Conservation (phyloP, 768 basidiomycete genomes). For the Lentinula lateritia region DNA sequence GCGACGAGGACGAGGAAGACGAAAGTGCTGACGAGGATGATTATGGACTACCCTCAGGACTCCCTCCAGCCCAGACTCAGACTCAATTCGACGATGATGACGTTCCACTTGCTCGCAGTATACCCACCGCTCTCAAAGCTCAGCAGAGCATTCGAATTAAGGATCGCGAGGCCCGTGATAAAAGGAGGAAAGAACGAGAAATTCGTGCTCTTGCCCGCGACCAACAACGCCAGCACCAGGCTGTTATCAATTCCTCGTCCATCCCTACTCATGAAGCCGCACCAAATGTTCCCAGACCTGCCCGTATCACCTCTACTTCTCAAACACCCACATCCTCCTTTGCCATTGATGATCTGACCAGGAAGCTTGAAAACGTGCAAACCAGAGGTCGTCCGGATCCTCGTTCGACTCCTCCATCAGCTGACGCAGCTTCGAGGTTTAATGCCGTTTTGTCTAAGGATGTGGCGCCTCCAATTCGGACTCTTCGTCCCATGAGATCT, state of each 20-base stretch:
- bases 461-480: background rate
- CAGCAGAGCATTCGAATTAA: slow-evolving; percentile 76
- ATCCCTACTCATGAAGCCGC: slow-evolving; percentile 33
- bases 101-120: slow-evolving; percentile 75
- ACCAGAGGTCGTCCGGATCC: slow-evolving; percentile 13
- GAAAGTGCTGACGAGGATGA: slow-evolving; percentile 20
- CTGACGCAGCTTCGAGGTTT: background rate
- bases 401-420: background rate
- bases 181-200: slow-evolving; percentile 45
- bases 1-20: slow-evolving; percentile 33
- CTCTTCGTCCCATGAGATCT: slow-evolving; percentile 49
- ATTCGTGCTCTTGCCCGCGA: slow-evolving; percentile 15
- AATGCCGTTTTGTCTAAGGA: background rate
- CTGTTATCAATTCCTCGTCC: background rate
- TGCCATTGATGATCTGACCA: slow-evolving; percentile 53
- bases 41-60: slow-evolving; percentile 22
- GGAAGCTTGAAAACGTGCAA: slow-evolving; percentile 51
- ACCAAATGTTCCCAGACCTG: slow-evolving; percentile 25
- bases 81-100: slow-evolving; percentile 52
- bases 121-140: slow-evolving; percentile 78
- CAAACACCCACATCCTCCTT: slow-evolving; percentile 33
- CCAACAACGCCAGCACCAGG: background rate
- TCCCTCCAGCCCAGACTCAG: slow-evolving; percentile 4
- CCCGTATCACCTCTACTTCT: slow-evolving; percentile 37
- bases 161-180: slow-evolving; percentile 62